phyloP scores from a whole-genome alignment of 1,139 yeast species.

The Sugiyamaella castrensis region DNA sequence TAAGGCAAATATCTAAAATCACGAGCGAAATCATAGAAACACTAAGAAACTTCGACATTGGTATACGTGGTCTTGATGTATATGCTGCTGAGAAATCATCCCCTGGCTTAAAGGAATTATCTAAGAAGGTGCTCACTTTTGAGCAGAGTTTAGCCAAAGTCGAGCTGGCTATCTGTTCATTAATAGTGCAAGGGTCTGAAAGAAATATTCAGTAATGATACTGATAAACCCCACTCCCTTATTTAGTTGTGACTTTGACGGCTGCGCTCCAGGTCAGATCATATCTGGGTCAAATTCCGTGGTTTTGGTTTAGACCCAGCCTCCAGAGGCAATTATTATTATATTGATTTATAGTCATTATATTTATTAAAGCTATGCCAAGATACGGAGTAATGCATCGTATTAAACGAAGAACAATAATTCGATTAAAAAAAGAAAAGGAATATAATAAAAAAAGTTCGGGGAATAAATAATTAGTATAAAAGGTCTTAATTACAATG shows the following conservation, averaged over 20 bases:
- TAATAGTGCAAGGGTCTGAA: constrained; percentile 3
- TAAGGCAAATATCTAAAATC: constrained; percentile 18
- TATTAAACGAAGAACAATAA: too few species aligned
- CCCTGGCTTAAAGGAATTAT: constrained; percentile 20
- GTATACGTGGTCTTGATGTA: constrained; percentile 11
- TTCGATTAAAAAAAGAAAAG: neutral
- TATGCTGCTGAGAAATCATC: constrained; percentile 2
- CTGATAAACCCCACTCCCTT: too few species aligned
- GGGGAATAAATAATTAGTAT: neutral
- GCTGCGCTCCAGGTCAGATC: too few species aligned
- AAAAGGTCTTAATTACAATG: neutral
- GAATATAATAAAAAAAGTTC: neutral
- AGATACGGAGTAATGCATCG: too few species aligned
- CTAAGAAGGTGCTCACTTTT: constrained; percentile 26
- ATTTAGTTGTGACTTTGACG: too few species aligned
- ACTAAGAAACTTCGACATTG: constrained; percentile 19
- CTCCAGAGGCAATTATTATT: too few species aligned
- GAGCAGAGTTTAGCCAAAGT: constrained; percentile 26
- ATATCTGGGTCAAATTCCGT: too few species aligned
- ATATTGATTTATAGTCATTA: too few species aligned
- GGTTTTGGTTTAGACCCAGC: too few species aligned
- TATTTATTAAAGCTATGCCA: too few species aligned
- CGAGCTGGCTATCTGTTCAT: constrained; percentile 25
- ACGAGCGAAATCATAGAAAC: constrained; percentile 19
- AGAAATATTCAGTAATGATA: neutral